Percentiles rank a stretch among this genome's conserved stretches.
These are phyloP conservation scores for Pleurozium schreberi DNA, from an alignment of 225 moss, liverwort and hornwort species.

Conservation along the genomic window DNA sequence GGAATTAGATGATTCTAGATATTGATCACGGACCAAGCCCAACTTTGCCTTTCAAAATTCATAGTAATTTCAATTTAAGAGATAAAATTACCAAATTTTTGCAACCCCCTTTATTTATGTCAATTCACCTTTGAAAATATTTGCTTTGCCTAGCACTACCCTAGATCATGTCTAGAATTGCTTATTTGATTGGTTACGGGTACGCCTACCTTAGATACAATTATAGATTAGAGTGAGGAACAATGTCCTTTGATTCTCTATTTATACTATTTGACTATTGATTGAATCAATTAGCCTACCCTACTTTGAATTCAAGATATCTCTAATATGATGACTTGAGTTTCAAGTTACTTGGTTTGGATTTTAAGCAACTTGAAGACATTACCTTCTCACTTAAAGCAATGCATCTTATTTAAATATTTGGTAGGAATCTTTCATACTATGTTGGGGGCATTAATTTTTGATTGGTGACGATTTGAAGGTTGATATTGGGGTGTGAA, in stretches of 20 bases:
- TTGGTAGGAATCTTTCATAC: neutral
- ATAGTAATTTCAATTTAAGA: no score
- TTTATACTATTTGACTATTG: neutral
- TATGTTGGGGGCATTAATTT: rapidly evolving
- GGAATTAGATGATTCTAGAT: no score
- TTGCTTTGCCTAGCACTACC: no score
- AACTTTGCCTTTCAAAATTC: no score
- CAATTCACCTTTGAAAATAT: no score
- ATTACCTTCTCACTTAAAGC: neutral
- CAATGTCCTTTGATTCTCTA: rapidly evolving
- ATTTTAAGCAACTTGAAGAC: neutral
- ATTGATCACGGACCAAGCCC: no score
- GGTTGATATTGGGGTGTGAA: rapidly evolving
- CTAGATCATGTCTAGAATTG: no score
- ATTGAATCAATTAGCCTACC: neutral
- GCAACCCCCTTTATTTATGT: no score
- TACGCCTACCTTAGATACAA: no score
- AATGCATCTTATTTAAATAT: no score
- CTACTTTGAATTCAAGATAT: neutral
- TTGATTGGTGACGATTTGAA: neutral
- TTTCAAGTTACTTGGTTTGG: neutral
- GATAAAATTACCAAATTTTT: no score
- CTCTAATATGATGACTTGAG: neutral
- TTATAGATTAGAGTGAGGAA: neutral
- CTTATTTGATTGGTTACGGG: no score